Evolutionary conservation across 2,329 filamentous ascomycete genomes (phyloP).

Genomic region (Trichoderma atroviride): DNA sequence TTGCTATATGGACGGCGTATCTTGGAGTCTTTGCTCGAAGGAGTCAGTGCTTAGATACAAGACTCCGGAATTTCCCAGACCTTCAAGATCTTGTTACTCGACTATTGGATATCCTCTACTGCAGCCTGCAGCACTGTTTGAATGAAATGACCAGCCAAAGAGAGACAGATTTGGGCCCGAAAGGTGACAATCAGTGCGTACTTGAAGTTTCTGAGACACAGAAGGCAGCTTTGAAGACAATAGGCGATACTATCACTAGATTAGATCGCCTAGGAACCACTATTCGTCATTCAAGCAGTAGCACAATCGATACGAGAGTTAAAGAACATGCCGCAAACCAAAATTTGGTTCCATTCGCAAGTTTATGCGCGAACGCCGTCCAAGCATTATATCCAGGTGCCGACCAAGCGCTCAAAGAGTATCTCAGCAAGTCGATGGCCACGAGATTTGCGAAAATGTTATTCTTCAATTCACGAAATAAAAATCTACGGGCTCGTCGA

Average conservation of each 20-base stretch:
- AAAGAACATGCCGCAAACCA: not conserved
- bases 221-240: not conserved
- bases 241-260: conserved; percentile 23
- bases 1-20: conserved; percentile 25
- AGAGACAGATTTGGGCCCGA: not conserved
- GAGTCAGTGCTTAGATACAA: conserved; percentile 26
- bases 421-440: conserved; percentile 3
- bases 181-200: no score
- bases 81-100: conserved; percentile 22
- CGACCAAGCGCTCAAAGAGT: not conserved
- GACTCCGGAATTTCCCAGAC: conserved; percentile 22
- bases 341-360: not conserved
- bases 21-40: conserved; percentile 27
- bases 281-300: conserved; percentile 19
- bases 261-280: conserved; percentile 19
- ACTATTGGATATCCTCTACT: conserved; percentile 18
- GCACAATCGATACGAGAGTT: not conserved
- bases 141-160: not conserved
- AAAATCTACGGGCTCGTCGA: not conserved
- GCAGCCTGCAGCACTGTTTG: not conserved
- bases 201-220: not conserved
- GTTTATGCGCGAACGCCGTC: not conserved
- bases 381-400: conserved; percentile 4
- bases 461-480: not conserved
- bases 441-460: not conserved